Base-by-base conservation (phyloP, 2,329 filamentous ascomycete genomes). In the Sporothrix protearum region DNA sequence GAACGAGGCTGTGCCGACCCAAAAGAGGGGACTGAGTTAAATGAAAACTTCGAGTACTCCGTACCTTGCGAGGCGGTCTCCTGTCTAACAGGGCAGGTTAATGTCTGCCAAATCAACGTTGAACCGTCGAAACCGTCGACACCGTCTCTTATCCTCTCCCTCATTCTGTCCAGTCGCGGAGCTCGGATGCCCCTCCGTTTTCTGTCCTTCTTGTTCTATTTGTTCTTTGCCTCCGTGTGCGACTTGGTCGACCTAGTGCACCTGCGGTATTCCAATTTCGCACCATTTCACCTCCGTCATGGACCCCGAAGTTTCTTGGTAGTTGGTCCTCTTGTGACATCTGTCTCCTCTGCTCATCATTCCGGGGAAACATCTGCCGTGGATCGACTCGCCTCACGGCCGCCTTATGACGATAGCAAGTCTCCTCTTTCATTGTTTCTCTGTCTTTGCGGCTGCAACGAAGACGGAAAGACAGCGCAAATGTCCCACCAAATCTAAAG, bases 281-380 rank as follows among this genome's bases (percentile, higher is more conserved):
- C 45, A 3, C 45, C 19, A 25, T 25, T 22, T 42, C 55, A 42
- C 9, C 19, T 25, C 59, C 59, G 59, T 64, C 36, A 45, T 45
- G 59, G 45, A 45, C 28, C 36, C 36, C 33, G 57, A 10, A 5
- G 16, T 57, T 4, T 25, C 6, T 25, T 22, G 9, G 14, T 4
- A 12, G 10, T 4, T 6, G 19, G 42, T 16, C 14, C 5, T 14
- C 42, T 47, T 47, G 42, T 47, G 42, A 47, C 53, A 30, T n/a
- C n/a, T n/a, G 53, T 57, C 53, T 10, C 39, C 55, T 61, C n/a
- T 57, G 33, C 55, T 59, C 55, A 36, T 36, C 28, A 53, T 53
- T 53, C 59, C 14, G 59, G 59, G 59, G 59, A 45, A 64, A 30
- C 36, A 45, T 64, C 59, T 28, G 36, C 59, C 22, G 36, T 64